Evolutionary conservation across 139 green algal genomes (phyloP).

Genomic region (Coelastrella sp.): DNA sequence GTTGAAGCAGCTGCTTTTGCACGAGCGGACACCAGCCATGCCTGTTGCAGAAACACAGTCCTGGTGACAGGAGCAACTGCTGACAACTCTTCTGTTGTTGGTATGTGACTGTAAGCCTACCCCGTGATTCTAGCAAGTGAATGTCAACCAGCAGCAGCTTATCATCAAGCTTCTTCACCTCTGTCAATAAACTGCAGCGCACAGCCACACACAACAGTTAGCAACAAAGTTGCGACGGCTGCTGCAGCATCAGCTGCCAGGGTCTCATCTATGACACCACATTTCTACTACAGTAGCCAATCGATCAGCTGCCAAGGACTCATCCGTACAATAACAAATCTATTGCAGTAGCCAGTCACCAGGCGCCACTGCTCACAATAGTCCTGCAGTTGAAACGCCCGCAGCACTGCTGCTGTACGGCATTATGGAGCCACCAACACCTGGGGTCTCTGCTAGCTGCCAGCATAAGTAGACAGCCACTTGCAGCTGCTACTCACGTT

Average conservation of each 20-base stretch:
- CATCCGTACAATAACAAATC: too few species aligned
- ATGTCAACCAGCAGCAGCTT: constrained; percentile 99
- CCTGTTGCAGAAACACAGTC: too few species aligned
- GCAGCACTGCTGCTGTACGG: too few species aligned
- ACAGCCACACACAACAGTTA: not conserved
- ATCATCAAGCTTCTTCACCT: constrained; percentile 98
- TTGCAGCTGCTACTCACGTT: constrained; percentile 55
- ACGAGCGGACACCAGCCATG: too few species aligned
- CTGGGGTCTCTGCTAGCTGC: not conserved
- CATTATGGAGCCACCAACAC: not conserved
- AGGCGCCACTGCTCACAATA: too few species aligned
- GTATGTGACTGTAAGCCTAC: constrained; percentile 36
- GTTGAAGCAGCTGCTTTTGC: too few species aligned
- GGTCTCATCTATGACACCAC: too few species aligned
- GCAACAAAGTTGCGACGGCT: not conserved
- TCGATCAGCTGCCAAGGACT: too few species aligned
- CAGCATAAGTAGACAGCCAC: not conserved
- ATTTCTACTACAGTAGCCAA: too few species aligned
- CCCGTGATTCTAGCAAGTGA: constrained; percentile 94
- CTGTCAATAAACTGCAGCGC: constrained; percentile 81
- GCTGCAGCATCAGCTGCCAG: not conserved
- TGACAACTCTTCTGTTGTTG: not conserved
- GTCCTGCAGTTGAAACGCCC: too few species aligned
- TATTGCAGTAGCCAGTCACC: too few species aligned
- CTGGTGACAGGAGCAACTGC: too few species aligned